Conservation (phyloP, 2,329 filamentous ascomycete genomes). For the Ophiostoma himal-ulmi region DNA sequence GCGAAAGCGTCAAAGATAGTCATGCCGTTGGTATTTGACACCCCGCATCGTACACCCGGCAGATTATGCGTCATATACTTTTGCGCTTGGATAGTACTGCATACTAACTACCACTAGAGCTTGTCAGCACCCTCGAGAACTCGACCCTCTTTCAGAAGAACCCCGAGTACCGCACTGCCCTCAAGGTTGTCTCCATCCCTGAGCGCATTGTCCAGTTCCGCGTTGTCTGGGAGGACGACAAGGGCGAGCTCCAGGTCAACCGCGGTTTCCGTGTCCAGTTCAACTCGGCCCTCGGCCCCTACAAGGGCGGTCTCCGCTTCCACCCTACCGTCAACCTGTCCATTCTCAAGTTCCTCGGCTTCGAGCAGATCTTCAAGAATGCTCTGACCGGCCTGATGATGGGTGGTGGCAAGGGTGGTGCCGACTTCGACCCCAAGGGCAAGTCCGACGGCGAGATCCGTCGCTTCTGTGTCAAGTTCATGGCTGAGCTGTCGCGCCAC, state of each 20-base stretch:
- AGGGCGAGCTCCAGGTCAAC: constrained; percentile 83
- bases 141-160: constrained; percentile 88
- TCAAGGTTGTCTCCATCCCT: constrained; percentile 80
- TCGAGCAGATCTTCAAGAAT: constrained; percentile 99
- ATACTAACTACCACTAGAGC: constrained; percentile 53
- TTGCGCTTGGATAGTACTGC: background rate
- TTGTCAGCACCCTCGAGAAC: constrained; percentile 89
- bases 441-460: constrained; percentile 97
- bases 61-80: background rate
- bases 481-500: constrained; percentile 91
- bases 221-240: constrained; percentile 94
- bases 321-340: constrained; percentile 81
- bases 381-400: constrained; percentile 91
- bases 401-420: constrained; percentile 95
- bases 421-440: constrained; percentile 98
- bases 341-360: constrained; percentile 93
- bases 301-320: constrained; percentile 95
- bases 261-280: constrained; percentile 95
- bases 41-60: background rate
- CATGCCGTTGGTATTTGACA: background rate
- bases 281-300: constrained; percentile 94
- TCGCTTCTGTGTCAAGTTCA: constrained; percentile 93
- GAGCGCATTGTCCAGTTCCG: constrained; percentile 97
- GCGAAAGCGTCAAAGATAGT: background rate
- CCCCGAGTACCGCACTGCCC: constrained; percentile 88